phyloP scores from a whole-genome alignment of 768 basidiomycete genomes.

The Pholiota molesta region DNA sequence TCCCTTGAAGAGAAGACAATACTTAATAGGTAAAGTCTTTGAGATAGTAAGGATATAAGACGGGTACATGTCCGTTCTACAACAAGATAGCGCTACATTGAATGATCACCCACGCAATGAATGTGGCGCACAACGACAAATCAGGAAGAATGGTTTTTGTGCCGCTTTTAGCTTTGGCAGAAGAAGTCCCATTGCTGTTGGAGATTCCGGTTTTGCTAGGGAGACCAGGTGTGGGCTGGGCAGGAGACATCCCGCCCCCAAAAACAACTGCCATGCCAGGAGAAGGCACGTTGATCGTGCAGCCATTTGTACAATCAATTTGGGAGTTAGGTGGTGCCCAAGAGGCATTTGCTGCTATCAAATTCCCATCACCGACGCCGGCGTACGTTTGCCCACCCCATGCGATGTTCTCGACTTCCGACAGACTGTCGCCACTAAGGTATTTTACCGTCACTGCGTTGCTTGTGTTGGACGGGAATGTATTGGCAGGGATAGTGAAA shows the following conservation, averaged over 20 bases:
- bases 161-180: background rate
- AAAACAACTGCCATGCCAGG: slow-evolving; percentile 55
- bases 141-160: background rate
- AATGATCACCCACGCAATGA: background rate
- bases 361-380: slow-evolving; percentile 42
- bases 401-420: slow-evolving; percentile 55
- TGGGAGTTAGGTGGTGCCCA: slow-evolving; percentile 40
- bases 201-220: background rate
- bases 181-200: slow-evolving; percentile 1
- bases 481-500: slow-evolving; percentile 41
- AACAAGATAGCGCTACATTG: background rate
- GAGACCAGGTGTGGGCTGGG: background rate
- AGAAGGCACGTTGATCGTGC: slow-evolving; percentile 48
- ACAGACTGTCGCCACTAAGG: slow-evolving; percentile 46
- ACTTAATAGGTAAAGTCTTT: no score
- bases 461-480: slow-evolving; percentile 24
- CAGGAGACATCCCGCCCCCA: slow-evolving; percentile 17
- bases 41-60: background rate
- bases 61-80: background rate
- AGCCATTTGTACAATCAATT: slow-evolving; percentile 45
- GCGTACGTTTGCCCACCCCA: slow-evolving; percentile 62
- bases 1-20: no score
- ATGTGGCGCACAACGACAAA: background rate
- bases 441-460: slow-evolving; percentile 46
- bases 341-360: slow-evolving; percentile 30